Conservation (phyloP, 2,329 filamentous ascomycete species). For the Lanzia echinophila region DNA sequence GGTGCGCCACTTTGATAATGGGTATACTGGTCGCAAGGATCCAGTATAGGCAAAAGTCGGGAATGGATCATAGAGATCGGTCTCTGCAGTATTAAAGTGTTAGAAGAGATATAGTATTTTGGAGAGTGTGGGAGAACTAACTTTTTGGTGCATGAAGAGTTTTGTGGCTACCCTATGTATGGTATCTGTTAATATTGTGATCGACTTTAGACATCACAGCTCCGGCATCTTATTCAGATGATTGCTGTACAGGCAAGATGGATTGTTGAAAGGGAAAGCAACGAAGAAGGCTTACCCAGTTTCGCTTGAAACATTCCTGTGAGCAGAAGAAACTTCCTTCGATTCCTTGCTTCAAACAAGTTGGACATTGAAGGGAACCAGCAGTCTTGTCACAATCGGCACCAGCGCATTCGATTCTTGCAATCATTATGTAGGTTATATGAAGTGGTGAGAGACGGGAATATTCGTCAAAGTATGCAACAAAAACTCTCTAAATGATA, state of each 20-base stretch:
- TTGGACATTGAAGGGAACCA: conserved; percentile 83
- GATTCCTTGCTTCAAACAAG: conserved; percentile 80
- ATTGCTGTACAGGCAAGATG: neutral
- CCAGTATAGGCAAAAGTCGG: conserved; percentile 82
- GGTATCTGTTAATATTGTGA: too few species aligned
- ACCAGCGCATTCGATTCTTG: conserved; percentile 53
- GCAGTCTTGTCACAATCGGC: conserved; percentile 82
- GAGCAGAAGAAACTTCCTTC: conserved; percentile 95
- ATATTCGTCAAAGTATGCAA: too few species aligned
- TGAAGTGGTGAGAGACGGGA: too few species aligned
- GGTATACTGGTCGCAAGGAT: conserved; percentile 76
- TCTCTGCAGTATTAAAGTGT: conserved; percentile 72
- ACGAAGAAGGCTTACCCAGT: conserved; percentile 66
- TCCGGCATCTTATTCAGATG: neutral
- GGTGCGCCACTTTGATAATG: conserved; percentile 63
- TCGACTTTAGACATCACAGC: neutral
- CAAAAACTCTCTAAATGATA: too few species aligned
- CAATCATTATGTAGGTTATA: too few species aligned
- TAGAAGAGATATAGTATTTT: conserved; percentile 78
- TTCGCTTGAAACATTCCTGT: conserved; percentile 97
- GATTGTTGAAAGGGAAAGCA: neutral
- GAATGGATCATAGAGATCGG: conserved; percentile 86
- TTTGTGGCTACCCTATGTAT: neutral
- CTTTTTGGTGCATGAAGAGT: conserved; percentile 66
- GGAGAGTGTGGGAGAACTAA: conserved; percentile 67